These are phyloP conservation scores for Fraxinus baroniana DNA, from an alignment of 305 asterid species.

Conservation along the genomic window DNA sequence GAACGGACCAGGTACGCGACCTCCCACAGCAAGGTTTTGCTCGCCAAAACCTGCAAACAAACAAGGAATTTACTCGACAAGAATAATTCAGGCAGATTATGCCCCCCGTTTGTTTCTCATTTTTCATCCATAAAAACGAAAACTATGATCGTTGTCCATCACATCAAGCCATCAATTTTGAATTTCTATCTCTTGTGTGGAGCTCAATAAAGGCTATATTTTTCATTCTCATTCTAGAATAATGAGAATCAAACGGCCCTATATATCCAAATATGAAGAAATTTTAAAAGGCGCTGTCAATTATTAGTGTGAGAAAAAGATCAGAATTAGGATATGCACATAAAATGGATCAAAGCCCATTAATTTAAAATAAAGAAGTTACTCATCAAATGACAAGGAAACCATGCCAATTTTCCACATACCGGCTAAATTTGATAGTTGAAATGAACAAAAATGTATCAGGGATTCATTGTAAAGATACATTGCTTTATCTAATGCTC, in stretches of 20 bases:
- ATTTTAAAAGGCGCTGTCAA: not conserved
- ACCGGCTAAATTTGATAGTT: not conserved
- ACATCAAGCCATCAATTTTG: no score
- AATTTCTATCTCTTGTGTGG: no score
- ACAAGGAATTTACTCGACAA: not conserved
- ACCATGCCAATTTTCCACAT: not conserved
- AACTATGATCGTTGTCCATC: no score
- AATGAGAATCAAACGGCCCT: no score
- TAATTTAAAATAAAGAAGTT: not conserved
- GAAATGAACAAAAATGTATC: conserved; percentile 11
- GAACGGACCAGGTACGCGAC: conserved; percentile 61
- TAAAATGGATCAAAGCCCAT: conserved; percentile 2
- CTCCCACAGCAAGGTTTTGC: conserved; percentile 54
- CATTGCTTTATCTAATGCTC: conserved; percentile 9
- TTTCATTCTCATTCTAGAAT: no score
- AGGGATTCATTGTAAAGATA: conserved; percentile 8
- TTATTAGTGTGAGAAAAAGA: not conserved
- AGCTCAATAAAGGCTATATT: no score
- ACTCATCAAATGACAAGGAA: not conserved
- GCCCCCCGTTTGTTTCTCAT: no score
- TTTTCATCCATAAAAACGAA: no score
- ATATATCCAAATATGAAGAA: not conserved
- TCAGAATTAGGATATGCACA: conserved; percentile 1
- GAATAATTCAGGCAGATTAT: not conserved
- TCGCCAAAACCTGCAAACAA: conserved; percentile 61